These are phyloP conservation scores for Ceratobasidium sp. DNA, from an alignment of 1,284 basidiomycete genomes.

Conservation along the genomic window DNA sequence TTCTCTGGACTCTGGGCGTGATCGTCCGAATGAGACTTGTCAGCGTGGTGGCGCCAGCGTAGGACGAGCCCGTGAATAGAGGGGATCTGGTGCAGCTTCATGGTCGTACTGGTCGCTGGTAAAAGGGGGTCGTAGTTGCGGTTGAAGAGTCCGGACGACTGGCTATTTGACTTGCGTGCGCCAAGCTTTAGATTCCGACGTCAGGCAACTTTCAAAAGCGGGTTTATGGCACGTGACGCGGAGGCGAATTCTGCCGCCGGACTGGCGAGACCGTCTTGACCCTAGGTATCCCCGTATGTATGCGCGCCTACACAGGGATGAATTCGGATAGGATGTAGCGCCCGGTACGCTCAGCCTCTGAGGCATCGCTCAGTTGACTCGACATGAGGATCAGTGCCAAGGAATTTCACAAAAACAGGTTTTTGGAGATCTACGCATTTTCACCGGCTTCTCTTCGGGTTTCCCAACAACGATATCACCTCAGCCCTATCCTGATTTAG, in stretches of 20 bases:
- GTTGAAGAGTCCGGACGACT: too few species aligned
- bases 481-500: not conserved
- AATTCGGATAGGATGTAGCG: not conserved
- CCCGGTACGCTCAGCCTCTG: not conserved
- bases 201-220: constrained; percentile 1
- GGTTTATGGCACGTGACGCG: not conserved
- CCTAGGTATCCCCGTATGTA: not conserved
- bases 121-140: not conserved
- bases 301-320: not conserved
- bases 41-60: constrained; percentile 31
- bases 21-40: not conserved
- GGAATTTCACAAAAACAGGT: not conserved
- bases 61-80: constrained; percentile 17
- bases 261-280: not conserved
- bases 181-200: not conserved
- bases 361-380: not conserved
- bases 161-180: not conserved
- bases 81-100: constrained; percentile 37
- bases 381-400: not conserved
- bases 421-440: not conserved
- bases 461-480: not conserved
- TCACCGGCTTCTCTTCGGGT: not conserved
- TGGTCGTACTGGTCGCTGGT: constrained; percentile 4
- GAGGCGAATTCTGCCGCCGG: not conserved
- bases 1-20: not conserved